Evolutionary conservation across 352 stramenopile genomes (phyloP).

Genomic region (Phytophthora quininea): DNA sequence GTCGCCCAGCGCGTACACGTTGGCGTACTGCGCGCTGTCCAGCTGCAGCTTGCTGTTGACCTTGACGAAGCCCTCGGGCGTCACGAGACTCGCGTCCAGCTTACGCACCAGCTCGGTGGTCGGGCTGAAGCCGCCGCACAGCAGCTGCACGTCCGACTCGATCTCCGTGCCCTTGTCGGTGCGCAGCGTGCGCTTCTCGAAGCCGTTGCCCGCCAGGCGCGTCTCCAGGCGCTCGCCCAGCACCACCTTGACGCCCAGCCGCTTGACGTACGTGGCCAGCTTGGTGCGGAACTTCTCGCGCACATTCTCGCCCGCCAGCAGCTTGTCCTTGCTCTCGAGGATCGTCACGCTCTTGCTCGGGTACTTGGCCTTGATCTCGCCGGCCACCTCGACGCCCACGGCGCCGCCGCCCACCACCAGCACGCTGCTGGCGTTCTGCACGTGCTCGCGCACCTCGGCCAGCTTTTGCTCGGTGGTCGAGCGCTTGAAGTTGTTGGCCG

Average conservation of each 20-base stretch:
- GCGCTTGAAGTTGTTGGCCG: slow-evolving; percentile 40
- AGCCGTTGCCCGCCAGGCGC: slow-evolving; percentile 41
- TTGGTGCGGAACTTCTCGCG: slow-evolving; percentile 53
- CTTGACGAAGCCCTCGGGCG: slow-evolving; percentile 43
- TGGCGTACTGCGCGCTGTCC: slow-evolving; percentile 42
- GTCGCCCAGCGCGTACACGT: slow-evolving; percentile 65
- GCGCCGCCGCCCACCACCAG: slow-evolving; percentile 66
- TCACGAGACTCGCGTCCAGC: slow-evolving; percentile 43
- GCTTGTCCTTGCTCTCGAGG: slow-evolving; percentile 39
- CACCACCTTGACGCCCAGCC: slow-evolving; percentile 55
- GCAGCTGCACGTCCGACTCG: slow-evolving; percentile 53
- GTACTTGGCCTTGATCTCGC: slow-evolving; percentile 61
- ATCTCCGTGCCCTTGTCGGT: slow-evolving; percentile 59
- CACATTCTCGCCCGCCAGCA: slow-evolving; percentile 44
- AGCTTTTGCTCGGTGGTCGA: slow-evolving; percentile 40
- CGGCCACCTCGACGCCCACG: slow-evolving; percentile 61
- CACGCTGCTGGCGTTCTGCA: slow-evolving; percentile 49
- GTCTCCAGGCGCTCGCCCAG: slow-evolving; percentile 46
- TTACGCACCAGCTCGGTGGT: slow-evolving; percentile 42
- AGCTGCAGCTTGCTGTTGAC: slow-evolving; percentile 56
- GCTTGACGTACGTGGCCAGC: slow-evolving; percentile 39
- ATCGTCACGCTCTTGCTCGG: slow-evolving; percentile 65
- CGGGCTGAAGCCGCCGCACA: slow-evolving; percentile 46
- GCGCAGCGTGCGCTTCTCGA: slow-evolving; percentile 48
- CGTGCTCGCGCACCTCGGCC: slow-evolving; percentile 44